phyloP scores from a whole-genome alignment of 2,329 filamentous ascomycete genomes.

The Zymoseptoria tritici region DNA sequence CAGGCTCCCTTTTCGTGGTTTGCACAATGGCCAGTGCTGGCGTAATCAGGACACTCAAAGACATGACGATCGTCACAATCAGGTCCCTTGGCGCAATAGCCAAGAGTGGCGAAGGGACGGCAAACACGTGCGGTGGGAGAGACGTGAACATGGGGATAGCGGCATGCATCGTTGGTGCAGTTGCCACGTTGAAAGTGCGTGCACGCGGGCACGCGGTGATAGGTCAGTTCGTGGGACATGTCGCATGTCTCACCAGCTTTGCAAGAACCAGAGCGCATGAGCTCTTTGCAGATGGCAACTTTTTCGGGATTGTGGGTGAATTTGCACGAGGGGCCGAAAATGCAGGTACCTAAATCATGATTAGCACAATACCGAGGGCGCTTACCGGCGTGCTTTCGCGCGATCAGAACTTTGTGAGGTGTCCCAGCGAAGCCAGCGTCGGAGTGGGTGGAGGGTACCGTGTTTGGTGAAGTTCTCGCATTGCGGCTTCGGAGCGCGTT shows the following conservation, averaged over 20 bases:
- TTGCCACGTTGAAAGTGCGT: slow-evolving; percentile 83
- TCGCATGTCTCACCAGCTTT: slow-evolving; percentile 72
- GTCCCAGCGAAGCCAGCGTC: slow-evolving; percentile 5
- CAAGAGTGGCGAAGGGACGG: slow-evolving; percentile 72
- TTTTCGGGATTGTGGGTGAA: slow-evolving; percentile 78
- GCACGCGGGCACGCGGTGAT: slow-evolving; percentile 80
- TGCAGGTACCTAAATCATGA: slow-evolving; percentile 65
- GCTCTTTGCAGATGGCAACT: slow-evolving; percentile 85
- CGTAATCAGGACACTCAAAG: slow-evolving; percentile 83
- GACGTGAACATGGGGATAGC: slow-evolving; percentile 75
- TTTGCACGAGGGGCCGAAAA: slow-evolving; percentile 70
- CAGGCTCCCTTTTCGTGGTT: slow-evolving; percentile 57
- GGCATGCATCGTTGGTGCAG: slow-evolving; percentile 79
- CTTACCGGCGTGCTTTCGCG: slow-evolving; percentile 17
- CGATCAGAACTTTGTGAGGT: slow-evolving; percentile 3
- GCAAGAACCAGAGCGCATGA: slow-evolving; percentile 73
- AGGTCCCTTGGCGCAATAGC: slow-evolving; percentile 79
- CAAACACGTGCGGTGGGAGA: slow-evolving; percentile 74
- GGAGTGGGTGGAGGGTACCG: slow-evolving; percentile 21
- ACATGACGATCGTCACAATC: slow-evolving; percentile 76
- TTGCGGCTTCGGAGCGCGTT: slow-evolving; percentile 15
- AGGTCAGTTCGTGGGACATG: slow-evolving; percentile 77
- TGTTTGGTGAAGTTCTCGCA: slow-evolving; percentile 30
- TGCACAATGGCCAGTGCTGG: slow-evolving; percentile 79
- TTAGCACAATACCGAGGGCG: neutral